Base-by-base conservation (phyloP, 805 yeast genomes). In the Sugiyamaella mastotermitis region DNA sequence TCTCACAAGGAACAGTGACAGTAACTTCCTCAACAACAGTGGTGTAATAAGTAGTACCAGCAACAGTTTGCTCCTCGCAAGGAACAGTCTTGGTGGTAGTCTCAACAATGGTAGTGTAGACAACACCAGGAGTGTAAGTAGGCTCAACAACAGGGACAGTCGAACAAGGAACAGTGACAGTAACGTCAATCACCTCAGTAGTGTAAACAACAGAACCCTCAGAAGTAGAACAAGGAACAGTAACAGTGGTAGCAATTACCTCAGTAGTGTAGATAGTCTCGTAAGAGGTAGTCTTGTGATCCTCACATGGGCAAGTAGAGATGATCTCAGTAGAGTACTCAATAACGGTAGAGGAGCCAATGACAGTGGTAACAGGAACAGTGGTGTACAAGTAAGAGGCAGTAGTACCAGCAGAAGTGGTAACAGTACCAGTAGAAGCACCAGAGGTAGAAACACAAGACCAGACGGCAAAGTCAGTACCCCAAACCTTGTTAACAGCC, bases 1-100 rank as follows among this genome's bases (percentile, higher is more conserved):
- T 37, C 11, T 23, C 24, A 24, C 33, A 33, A 11, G 38, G 38
- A 11, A 33, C 37, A n/a, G 41, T 38, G 58, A 38, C 26, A 13
- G 35, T 37, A 10, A 37, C 29, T 24, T 30, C 40, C 29, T 22
- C 14, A 30, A 35, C 31, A 24, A 37, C 24, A n/a, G 40, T 37
- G 20, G 28, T 30, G 40, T 19, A 37, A 16, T 14, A 13, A 20
- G 40, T 37, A 3, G 40, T 17, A 23, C 15, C 34, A 31, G 30
- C 33, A n/a, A 16, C 32, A 9, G 40, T 37, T n/a, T 29, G 11
- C n/a, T n/a, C n/a, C n/a, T n/a, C n/a, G 33, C 40, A 37, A 9
- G 40, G 40, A 26, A 28, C 22, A 13, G 40, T 37, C 17, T n/a
- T n/a, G 17, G 33, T 31, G 35, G 17, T 24, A 14, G 34, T 31